Evolutionary conservation across 495 filamentous ascomycete species (phyloP).

Genomic region (Lepraria neglecta): DNA sequence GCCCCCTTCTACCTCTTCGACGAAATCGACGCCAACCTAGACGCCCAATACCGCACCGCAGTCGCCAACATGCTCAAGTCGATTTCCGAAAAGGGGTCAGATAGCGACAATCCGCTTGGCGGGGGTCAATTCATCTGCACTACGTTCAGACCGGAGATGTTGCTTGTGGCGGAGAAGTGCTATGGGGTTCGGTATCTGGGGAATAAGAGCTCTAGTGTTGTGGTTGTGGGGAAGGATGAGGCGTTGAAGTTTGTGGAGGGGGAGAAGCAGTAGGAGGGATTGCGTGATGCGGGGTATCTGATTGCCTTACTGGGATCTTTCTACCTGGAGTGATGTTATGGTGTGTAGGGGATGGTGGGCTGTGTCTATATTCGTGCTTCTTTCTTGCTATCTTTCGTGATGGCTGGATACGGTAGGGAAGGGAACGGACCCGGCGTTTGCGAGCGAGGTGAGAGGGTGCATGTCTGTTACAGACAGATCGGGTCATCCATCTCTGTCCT

Average conservation of each 20-base stretch:
- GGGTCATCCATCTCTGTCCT: too few relatives aligned
- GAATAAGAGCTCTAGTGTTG: conserved; percentile 87
- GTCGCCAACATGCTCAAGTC: conserved; percentile 81
- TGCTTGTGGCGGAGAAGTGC: conserved; percentile 91
- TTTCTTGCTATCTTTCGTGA: neutral
- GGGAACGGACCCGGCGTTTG: neutral
- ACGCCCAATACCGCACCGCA: conserved; percentile 93
- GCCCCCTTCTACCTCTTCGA: conserved; percentile 99
- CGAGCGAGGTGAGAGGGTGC: too few relatives aligned
- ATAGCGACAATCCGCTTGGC: conserved; percentile 32
- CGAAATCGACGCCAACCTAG: conserved; percentile 97
- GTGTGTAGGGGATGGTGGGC: neutral
- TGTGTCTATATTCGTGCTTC: too few relatives aligned
- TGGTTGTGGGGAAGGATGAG: conserved; percentile 79
- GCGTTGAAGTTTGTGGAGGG: conserved; percentile 92
- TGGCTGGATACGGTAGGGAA: neutral
- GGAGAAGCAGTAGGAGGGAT: conserved; percentile 36
- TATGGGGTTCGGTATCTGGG: conserved; percentile 85
- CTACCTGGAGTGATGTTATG: neutral
- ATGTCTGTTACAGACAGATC: too few relatives aligned
- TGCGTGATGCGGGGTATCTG: neutral
- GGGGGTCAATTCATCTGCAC: conserved; percentile 75
- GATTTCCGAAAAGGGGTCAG: conserved; percentile 47
- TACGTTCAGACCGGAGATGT: conserved; percentile 95
- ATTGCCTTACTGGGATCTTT: too few relatives aligned